A percentile compares a stretch with the other conserved stretches of the same genome.
Conservation (phyloP, 1,139 yeast genomes). For the Debaryomyces sp. region DNA sequence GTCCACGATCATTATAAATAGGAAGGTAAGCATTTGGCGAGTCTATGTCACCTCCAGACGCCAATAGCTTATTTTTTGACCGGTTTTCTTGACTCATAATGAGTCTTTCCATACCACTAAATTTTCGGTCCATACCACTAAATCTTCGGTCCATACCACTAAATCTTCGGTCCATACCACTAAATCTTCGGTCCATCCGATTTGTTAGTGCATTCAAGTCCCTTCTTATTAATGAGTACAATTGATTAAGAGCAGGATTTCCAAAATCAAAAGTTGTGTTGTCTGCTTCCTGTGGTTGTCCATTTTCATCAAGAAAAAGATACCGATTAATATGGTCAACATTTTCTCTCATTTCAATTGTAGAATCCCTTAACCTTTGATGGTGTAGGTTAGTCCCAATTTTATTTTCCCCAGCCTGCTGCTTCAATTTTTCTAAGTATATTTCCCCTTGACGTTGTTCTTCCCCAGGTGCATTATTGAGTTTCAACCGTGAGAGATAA, state of each 20-base stretch:
- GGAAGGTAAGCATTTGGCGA: constrained; percentile 1
- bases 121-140: too few relatives aligned
- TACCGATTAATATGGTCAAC: neutral
- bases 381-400: neutral
- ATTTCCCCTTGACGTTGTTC: constrained; percentile 2
- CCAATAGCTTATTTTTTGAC: neutral
- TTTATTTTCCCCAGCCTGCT: neutral
- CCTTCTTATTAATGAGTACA: neutral
- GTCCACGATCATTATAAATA: constrained; percentile 2
- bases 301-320: neutral
- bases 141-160: too few relatives aligned
- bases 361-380: constrained; percentile 2
- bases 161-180: too few relatives aligned
- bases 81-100: neutral
- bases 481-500: constrained; percentile 1
- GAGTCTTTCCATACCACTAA: neutral
- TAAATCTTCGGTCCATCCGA: neutral
- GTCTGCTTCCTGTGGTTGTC: neutral
- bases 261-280: neutral
- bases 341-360: neutral
- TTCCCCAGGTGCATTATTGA: neutral
- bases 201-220: neutral
- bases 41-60: neutral
- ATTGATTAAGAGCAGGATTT: neutral
- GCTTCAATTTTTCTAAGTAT: neutral